Base-by-base conservation (phyloP, 768 basidiomycete genomes). In the Trametes coccinea region DNA sequence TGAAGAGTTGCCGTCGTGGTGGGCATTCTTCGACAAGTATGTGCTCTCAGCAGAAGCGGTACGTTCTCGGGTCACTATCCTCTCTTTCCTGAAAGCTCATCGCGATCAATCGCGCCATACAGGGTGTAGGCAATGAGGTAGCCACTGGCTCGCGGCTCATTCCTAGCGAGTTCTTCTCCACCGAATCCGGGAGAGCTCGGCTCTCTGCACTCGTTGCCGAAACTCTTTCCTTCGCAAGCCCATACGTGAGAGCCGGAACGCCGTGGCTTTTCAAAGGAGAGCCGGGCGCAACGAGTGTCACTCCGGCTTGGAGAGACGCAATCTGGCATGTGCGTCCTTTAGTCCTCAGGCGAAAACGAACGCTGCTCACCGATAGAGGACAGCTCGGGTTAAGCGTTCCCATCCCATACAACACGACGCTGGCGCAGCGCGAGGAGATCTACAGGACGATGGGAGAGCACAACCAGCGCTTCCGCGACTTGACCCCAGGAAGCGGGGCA, bases 1-100 rank as follows among this genome's bases (percentile, higher is more conserved):
- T 50, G 71, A 75, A 60, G 33, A 52, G 68, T 65, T 31, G 9
- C 22, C 53, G 69, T 74, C 54, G 7, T 56, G 54, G 54, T 47
- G 67, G 29, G 62, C 67, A 2, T 75, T 76, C 65, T 77, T 74
- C 69, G 50, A 50, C 34, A 74, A 73, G 59, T 73, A 73, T 49
- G 72, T 74, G n/a, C 30, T 31, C 29, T 34, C 30, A 11, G 54
- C 54, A n/a, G 31, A 56, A n/a, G 54, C 54, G 10, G 54, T 56
- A 37, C 44, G 54, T 22, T 22, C 22, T 22, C 22, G 22, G 22
- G 22, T 22, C 22, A 22, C 22, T 22, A 22, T 22, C 22, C 22
- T 22, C 22, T 22, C 22, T 22, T 22, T 22, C 22, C 22, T 22
- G 22, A 22, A 22, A 22, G 22, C 22, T 22, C 22, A 22, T 22